These are phyloP conservation scores for Aspergillus sp. DNA, from an alignment of 2,329 filamentous ascomycete species.

Conservation along the genomic window DNA sequence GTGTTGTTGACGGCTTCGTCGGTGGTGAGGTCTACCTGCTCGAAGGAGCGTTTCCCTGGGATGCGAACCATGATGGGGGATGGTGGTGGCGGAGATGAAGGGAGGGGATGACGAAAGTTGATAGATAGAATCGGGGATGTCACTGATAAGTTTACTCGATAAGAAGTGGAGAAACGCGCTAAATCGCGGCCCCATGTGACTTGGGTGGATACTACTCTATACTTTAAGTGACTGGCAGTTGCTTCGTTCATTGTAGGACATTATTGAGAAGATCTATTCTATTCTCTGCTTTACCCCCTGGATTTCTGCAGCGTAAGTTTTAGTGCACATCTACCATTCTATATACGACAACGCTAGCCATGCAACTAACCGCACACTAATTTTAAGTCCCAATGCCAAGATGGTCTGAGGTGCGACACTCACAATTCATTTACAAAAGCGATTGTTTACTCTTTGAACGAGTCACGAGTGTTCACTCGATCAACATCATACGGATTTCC, in stretches of 20 bases:
- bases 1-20: conserved; percentile 20
- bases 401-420: no score
- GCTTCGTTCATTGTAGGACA: no score
- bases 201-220: no score
- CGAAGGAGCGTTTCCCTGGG: conserved; percentile 24
- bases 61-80: conserved; percentile 14
- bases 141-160: neutral
- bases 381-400: neutral
- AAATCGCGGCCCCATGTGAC: conserved; percentile 21
- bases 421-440: neutral
- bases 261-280: no score
- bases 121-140: neutral
- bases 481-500: conserved; percentile 49
- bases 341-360: neutral
- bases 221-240: neutral
- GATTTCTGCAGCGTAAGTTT: no score
- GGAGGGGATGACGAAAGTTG: no score
- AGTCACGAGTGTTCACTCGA: conserved; percentile 45
- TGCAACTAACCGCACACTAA: neutral
- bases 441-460: conserved; percentile 29
- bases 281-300: no score
- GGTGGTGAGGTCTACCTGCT: conserved; percentile 32
- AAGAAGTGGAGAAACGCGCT: conserved; percentile 9
- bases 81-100: neutral
- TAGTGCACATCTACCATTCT: neutral